Base-by-base conservation (phyloP, 352 stramenopile genomes). In the Saprolegnia diclina region DNA sequence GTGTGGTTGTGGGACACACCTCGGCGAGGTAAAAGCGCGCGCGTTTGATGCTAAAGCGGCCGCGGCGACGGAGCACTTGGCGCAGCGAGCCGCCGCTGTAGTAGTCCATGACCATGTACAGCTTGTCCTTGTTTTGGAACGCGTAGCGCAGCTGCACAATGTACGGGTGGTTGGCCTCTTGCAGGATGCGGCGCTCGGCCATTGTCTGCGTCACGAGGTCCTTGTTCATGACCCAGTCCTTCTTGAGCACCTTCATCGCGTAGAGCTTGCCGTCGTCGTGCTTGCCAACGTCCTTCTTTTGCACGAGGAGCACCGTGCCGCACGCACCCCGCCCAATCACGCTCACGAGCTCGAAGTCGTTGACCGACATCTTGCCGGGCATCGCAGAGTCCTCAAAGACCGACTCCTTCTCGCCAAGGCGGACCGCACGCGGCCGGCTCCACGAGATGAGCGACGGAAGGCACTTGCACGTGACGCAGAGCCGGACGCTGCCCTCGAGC, bases 81-180 rank as follows among this genome's bases (percentile, higher is more conserved):
- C 82, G 80, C 19, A 90, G 71, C 26, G 80, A 88, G 11, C 82
- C 82, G 62, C 82, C 82, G 64, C 80, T 88, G 74, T 90, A 90
- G 64, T 88, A 90, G 48, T 90, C 82, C 82, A 90, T 90, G 46
- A 90, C 82, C 82, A 90, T 90, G 73, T 90, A 90, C 16, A 90
- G 74, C 70, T 90, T 90, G 75, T 90, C 80, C 56, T 87, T 80
- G 72, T 88, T 90, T 72, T 90, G 82, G 74, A 90, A 90, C 26
- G 82, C 82, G 57, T 87, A 90, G 64, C 83, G 77, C 11, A 90
- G 74, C 74, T 88, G 82, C 11, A 90, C 82, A 59, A 90, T 90
- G 75, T 88, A 90, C 57, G 82, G 82, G 70, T 90, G 82, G 68
- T 87, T 79, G 44, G 82, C 82, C 73, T 90, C 82, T 54, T 90